These are phyloP conservation scores for Rhodotorula sp. DNA, from an alignment of 1,284 basidiomycete genomes.

Conservation along the genomic window DNA sequence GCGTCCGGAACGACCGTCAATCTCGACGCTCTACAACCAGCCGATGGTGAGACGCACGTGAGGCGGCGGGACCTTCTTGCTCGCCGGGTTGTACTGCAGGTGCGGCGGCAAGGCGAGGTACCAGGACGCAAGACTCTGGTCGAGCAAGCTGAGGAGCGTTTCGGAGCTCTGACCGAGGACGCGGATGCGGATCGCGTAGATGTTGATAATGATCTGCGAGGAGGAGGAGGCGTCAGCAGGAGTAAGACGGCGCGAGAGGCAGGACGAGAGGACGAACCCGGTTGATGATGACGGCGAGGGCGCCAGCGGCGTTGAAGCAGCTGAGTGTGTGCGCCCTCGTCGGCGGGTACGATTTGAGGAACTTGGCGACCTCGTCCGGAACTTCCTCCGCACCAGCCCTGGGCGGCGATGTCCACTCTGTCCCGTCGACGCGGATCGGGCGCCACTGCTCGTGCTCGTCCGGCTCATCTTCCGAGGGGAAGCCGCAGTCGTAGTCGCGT, in stretches of 20 bases:
- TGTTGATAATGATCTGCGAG: constrained; percentile 64
- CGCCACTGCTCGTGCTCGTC: constrained; percentile 48
- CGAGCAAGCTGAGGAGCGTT: constrained; percentile 60
- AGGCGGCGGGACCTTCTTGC: constrained; percentile 40
- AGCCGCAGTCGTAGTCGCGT: constrained; percentile 71
- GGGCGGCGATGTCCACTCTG: constrained; percentile 39
- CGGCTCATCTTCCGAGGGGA: constrained; percentile 65
- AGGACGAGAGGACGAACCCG: constrained; percentile 11
- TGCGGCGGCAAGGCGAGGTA: constrained; percentile 69
- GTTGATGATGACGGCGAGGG: constrained; percentile 53
- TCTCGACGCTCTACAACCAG: neutral
- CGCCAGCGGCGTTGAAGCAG: constrained; percentile 71
- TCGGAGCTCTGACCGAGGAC: constrained; percentile 56
- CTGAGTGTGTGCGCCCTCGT: constrained; percentile 58
- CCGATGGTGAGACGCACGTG: constrained; percentile 16
- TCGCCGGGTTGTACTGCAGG: constrained; percentile 54
- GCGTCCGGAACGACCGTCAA: constrained; percentile 43
- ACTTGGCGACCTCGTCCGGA: constrained; percentile 16
- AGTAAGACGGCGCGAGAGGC: neutral
- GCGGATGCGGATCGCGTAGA: constrained; percentile 69
- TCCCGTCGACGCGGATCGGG: constrained; percentile 44
- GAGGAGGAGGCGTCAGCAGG: constrained; percentile 56
- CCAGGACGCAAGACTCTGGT: constrained; percentile 72
- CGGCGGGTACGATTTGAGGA: constrained; percentile 31
- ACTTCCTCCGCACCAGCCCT: constrained; percentile 8